phyloP scores from a whole-genome alignment of 768 basidiomycete genomes.

The Leccinum longicurvipes region DNA sequence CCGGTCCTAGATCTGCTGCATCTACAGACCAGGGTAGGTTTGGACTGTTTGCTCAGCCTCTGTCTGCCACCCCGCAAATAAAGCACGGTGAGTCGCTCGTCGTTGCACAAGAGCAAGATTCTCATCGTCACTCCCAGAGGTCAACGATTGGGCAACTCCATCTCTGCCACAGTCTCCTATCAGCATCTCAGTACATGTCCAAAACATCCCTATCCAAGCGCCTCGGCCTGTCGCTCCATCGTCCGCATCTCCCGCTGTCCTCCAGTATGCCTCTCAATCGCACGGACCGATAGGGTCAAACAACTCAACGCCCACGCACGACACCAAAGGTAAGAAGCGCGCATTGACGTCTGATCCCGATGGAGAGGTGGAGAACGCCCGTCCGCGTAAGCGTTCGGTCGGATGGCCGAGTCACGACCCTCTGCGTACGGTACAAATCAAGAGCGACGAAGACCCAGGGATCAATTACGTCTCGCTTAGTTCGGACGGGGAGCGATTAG shows the following conservation, averaged over 20 bases:
- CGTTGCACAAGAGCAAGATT: not conserved
- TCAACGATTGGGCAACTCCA: conserved; percentile 24
- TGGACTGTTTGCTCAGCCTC: conserved; percentile 15
- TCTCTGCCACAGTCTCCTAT: conserved; percentile 16
- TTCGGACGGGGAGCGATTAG: conserved; percentile 53
- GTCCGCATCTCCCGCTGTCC: conserved; percentile 35
- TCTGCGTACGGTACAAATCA: conserved; percentile 36
- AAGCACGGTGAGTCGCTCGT: conserved; percentile 25
- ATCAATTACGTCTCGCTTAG: conserved; percentile 50
- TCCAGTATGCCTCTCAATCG: conserved; percentile 24
- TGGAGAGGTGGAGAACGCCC: conserved; percentile 23
- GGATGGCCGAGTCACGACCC: conserved; percentile 49
- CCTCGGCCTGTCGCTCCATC: conserved; percentile 26
- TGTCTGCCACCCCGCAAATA: conserved; percentile 23
- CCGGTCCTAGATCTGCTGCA: conserved; percentile 21
- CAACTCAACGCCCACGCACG: conserved; percentile 27
- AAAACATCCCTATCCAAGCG: conserved; percentile 27
- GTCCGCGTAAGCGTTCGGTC: conserved; percentile 34
- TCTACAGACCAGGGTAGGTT: conserved; percentile 18
- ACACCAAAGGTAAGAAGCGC: conserved; percentile 39
- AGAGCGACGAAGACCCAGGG: conserved; percentile 46
- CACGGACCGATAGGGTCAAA: conserved; percentile 15
- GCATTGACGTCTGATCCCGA: conserved; percentile 28
- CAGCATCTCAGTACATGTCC: conserved; percentile 5
- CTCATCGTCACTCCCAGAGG: conserved; percentile 14